Conservation (phyloP, 352 stramenopile genomes). For the Globisporangium splendens region DNA sequence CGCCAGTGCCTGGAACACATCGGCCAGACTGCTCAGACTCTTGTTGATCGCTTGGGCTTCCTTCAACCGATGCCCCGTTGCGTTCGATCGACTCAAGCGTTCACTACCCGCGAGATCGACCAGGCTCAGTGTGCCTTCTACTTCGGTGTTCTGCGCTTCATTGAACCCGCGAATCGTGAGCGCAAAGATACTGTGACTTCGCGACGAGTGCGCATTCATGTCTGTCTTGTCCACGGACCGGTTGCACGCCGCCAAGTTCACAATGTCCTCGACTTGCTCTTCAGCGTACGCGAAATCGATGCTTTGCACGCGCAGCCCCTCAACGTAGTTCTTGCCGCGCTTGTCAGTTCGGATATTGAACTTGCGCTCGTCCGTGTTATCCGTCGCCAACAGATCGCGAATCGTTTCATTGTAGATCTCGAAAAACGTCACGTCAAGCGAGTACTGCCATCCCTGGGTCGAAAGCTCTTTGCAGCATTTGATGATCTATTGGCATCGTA, state of each 20-base stretch:
- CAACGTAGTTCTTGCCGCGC: conserved; percentile 81
- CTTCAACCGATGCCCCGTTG: conserved; percentile 91
- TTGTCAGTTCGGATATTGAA: conserved; percentile 82
- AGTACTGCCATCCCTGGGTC: conserved; percentile 94
- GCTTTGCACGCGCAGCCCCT: conserved; percentile 79
- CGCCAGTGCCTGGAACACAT: conserved; percentile 98
- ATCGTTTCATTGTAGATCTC: conserved; percentile 99
- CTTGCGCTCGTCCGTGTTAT: conserved; percentile 46
- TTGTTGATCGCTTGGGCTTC: conserved; percentile 99
- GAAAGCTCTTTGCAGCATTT: conserved; percentile 60
- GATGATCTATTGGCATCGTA: conserved; percentile 50
- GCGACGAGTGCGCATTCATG: conserved; percentile 98
- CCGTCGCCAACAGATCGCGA: conserved; percentile 92
- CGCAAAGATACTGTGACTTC: conserved; percentile 98
- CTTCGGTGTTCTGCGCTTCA: conserved; percentile 86
- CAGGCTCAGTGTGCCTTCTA: conserved; percentile 94
- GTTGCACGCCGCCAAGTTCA: conserved; percentile 88
- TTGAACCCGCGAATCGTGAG: conserved; percentile 88
- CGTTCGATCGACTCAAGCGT: conserved; percentile 91
- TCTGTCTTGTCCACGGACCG: conserved; percentile 96
- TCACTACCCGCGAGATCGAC: conserved; percentile 95
- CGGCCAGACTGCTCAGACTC: conserved; percentile 95
- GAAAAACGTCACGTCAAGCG: conserved; percentile 96
- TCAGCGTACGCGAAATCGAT: conserved; percentile 85
- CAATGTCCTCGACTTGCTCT: conserved; percentile 82